Evolutionary conservation across 2,329 filamentous ascomycete genomes (phyloP), one percentile per base, ranked within the genome.

Genomic region (Eutypa lata): DNA sequence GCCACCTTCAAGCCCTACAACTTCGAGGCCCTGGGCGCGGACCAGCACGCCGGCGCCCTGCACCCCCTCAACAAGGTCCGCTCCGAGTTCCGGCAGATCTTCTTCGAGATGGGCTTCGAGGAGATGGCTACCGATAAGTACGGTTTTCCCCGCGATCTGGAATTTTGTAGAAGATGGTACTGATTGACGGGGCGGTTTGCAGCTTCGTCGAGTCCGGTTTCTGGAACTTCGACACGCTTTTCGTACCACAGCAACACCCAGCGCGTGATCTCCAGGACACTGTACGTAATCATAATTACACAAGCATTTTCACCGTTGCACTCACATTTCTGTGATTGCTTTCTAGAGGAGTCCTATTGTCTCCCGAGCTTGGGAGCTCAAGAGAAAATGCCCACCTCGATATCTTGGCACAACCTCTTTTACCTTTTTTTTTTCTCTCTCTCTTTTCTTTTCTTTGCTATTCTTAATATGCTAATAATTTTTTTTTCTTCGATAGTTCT

Each of bases 101-200:
- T 99, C 85, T 97, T 99, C 75, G 91, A 96, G 71, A 96, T 96
- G 87, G 94, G 93, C 50, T 99, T 97, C 77, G 87, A 93, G 66
- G 94, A 99, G 78, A 97, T 99, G 94, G 90, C 92, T 14, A 97
- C 93, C 48, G 57, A 57, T 45, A 56, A 58, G 51, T 65, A 61
- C 14, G 18, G 26, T 13, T 42, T 1, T 4, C 13, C 22, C 35
- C 4, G 19, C 22, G n/a, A n/a, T n/a, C 16, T 14, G 14, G 8
- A 3, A 26, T 13, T 37, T 37, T n/a, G n/a, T n/a, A n/a, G n/a
- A n/a, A n/a, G n/a, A n/a, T n/a, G n/a, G n/a, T n/a, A n/a, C n/a
- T 45, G 22, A 28, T 48, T 59, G 52, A 57, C 28, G 13, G 5
- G 2, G 18, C 22, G 24, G 40, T 40, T 13, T 88, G 88, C 74